A percentile compares a stretch with the other conserved stretches of the same genome.
phyloP scores from a whole-genome alignment of 2,329 filamentous ascomycete species.

The Cadophora sp. region DNA sequence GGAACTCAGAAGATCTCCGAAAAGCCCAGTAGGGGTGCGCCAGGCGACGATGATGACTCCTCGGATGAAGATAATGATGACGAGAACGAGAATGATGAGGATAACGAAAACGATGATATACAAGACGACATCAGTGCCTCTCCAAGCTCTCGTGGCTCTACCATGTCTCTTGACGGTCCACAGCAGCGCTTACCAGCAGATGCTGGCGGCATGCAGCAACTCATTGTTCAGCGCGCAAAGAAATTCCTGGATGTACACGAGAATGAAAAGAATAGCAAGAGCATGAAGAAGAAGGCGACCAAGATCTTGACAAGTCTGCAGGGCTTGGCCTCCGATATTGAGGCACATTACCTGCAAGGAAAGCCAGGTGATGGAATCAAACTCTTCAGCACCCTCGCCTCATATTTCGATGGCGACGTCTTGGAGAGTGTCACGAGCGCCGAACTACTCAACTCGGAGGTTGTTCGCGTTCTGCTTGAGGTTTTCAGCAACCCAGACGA shows the following conservation, averaged over 20 bases:
- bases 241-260: conserved; percentile 87
- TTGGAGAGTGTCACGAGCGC: conserved; percentile 94
- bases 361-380: conserved; percentile 62
- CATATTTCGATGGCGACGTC: conserved; percentile 87
- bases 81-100: conserved; percentile 55
- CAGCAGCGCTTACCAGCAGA: conserved; percentile 56
- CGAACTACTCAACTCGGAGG: conserved; percentile 87
- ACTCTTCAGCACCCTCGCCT: conserved; percentile 78
- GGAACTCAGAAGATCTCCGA: conserved; percentile 43
- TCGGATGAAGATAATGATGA: conserved; percentile 60
- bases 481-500: conserved; percentile 79
- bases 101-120: conserved; percentile 58
- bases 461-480: conserved; percentile 83
- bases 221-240: conserved; percentile 79
- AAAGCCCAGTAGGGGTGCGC: conserved; percentile 29
- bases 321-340: conserved; percentile 73
- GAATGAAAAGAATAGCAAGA: conserved; percentile 71
- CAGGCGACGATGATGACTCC: conserved; percentile 52
- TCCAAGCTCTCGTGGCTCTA: conserved; percentile 65
- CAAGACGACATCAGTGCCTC: conserved; percentile 51
- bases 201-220: conserved; percentile 67
- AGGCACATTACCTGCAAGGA: conserved; percentile 69
- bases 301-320: conserved; percentile 78
- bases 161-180: conserved; percentile 66
- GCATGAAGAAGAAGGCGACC: conserved; percentile 79